Evolutionary conservation across 345 rosid species (phyloP).

Genomic region (Sisymbrium altissimum): DNA sequence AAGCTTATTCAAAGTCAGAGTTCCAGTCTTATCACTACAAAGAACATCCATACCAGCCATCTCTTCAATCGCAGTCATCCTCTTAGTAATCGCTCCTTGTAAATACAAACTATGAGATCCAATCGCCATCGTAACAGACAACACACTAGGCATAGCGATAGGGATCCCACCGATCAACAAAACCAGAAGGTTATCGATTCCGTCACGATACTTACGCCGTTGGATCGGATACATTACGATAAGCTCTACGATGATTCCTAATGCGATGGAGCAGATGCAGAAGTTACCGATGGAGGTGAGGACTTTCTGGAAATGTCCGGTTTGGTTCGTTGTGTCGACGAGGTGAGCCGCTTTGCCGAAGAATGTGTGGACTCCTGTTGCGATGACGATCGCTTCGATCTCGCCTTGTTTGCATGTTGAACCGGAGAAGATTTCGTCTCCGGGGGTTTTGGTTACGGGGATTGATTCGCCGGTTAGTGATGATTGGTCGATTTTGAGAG

Average conservation of each 20-base stretch:
- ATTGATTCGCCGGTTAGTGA: constrained; percentile 96
- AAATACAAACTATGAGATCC: constrained; percentile 85
- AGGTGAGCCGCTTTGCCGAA: constrained; percentile 98
- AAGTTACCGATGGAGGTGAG: constrained; percentile 89
- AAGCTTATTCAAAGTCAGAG: constrained; percentile 79
- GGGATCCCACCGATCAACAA: constrained; percentile 94
- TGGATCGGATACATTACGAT: constrained; percentile 83
- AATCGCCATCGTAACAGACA: constrained; percentile 95
- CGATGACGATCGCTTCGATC: constrained; percentile 83
- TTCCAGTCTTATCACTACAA: constrained; percentile 92
- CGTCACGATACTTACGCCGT: constrained; percentile 66
- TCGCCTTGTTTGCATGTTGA: constrained; percentile 94
- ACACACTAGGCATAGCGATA: constrained; percentile 90
- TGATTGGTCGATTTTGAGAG: constrained; percentile 87
- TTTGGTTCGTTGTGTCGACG: constrained; percentile 84
- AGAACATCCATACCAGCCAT: constrained; percentile 98
- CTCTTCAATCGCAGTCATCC: constrained; percentile 97
- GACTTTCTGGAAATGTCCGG: constrained; percentile 87
- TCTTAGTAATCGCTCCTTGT: constrained; percentile 82
- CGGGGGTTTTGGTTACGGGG: constrained; percentile 71
- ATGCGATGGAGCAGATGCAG: constrained; percentile 84
- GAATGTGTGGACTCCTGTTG: constrained; percentile 93
- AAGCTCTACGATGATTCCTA: constrained; percentile 62
- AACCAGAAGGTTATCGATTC: constrained; percentile 81
- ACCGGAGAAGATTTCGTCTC: constrained; percentile 86